Percentiles rank a stretch among this genome's conserved stretches.
Evolutionary conservation across 441 rosid genomes (phyloP).

Genomic region (Populus hybrid): DNA sequence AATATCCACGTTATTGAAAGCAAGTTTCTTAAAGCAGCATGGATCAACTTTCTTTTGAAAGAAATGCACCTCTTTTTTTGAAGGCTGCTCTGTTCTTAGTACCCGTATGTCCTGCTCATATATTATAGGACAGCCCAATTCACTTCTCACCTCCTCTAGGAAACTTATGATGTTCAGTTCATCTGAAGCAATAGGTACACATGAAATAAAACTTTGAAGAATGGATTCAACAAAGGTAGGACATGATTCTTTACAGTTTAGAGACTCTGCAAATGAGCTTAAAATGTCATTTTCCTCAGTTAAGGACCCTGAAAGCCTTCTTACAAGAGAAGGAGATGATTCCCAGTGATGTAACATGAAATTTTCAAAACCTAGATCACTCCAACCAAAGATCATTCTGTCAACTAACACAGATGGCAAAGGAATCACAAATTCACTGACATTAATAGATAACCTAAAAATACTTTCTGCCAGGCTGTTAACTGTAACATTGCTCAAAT

Average conservation of each 20-base stretch:
- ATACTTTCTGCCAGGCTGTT: slow-evolving; percentile 48
- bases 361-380: slow-evolving; percentile 29
- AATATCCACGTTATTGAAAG: slow-evolving; percentile 35
- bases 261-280: slow-evolving; percentile 26
- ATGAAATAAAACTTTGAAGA: slow-evolving; percentile 41
- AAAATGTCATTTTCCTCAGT: slow-evolving; percentile 32
- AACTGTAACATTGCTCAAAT: slow-evolving; percentile 29
- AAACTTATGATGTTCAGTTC: slow-evolving; percentile 48
- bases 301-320: slow-evolving; percentile 24
- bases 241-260: slow-evolving; percentile 23
- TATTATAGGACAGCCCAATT: slow-evolving; percentile 48
- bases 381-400: slow-evolving; percentile 37
- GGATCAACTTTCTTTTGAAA: slow-evolving; percentile 27
- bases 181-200: slow-evolving; percentile 58
- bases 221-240: slow-evolving; percentile 33
- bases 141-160: slow-evolving; percentile 42
- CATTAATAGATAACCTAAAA: slow-evolving; percentile 45
- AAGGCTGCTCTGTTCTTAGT: slow-evolving; percentile 41
- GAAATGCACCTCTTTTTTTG: slow-evolving; percentile 45
- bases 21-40: slow-evolving; percentile 17
- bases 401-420: slow-evolving; percentile 21
- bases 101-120: slow-evolving; percentile 58
- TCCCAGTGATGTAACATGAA: slow-evolving; percentile 50
- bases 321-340: slow-evolving; percentile 37
- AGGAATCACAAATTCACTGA: slow-evolving; percentile 15